Base-by-base conservation (phyloP, 1,139 yeast species). In the Candida pseudoviswanathii region DNA sequence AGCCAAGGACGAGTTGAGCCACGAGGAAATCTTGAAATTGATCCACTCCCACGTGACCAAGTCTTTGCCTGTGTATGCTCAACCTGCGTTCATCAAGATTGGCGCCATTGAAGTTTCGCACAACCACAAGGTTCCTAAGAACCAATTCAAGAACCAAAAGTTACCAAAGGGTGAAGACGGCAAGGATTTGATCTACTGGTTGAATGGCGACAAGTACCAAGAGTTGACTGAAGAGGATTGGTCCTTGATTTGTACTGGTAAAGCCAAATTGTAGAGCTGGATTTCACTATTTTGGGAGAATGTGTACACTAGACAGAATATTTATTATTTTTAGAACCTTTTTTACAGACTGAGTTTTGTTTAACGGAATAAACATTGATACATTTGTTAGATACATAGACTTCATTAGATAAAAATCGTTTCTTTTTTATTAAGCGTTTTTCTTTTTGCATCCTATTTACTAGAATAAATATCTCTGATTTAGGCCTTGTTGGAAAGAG, bases 41-140 rank as follows among this genome's bases (percentile, higher is more conserved):
- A 62, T 73, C 32, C 60, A 62, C 38, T 52, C 58, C 3, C 78
- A 77, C 55, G 70, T 82, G 22, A 61, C 64, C 26, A 57, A 65
- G 33, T 71, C 81, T 31, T 75, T 94, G 51, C 97, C 98, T n/a
- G 82, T 78, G 58, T 94, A 89, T 68, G 96, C 98, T 1, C 76
- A 90, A 41, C 99, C 99, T 0, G 78, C 86, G 45, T 91, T 94
- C 63, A 69, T 91, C 49, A 88, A 90, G 64, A 78, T 90, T 60
- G 66, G 73, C 27, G 70, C 73, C 50, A 85, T 92, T 53, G 80
- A 81, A 58, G 80, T 83, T 41, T 84, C 90, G 4, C 96, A 90
- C 54, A 92, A 89, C 64, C 94, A 89, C 70, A 94, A 94, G 73
- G 84, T 92, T 32, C 86, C 91, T 42, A 94, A 92, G 73, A 86